These are phyloP conservation scores for Alternaria alternata DNA, from an alignment of 2,329 filamentous ascomycete species.

Conservation along the genomic window DNA sequence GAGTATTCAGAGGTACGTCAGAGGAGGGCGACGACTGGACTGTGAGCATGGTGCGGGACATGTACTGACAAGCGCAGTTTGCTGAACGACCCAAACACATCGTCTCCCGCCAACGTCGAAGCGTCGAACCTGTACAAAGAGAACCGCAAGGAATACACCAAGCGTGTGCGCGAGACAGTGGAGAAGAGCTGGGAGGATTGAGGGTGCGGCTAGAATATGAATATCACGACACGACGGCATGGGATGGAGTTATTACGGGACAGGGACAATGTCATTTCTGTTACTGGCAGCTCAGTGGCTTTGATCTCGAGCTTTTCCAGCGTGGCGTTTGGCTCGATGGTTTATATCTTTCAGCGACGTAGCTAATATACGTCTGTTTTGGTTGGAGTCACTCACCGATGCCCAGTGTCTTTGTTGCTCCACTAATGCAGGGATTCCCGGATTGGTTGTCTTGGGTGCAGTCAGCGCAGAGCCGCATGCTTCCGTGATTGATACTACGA, in stretches of 20 bases:
- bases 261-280: constrained; percentile 20
- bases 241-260: constrained; percentile 30
- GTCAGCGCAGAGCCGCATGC: not conserved
- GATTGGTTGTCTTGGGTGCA: constrained; percentile 1
- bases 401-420: not conserved
- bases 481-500: not conserved
- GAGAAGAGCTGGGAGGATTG: constrained; percentile 99
- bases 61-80: constrained; percentile 65
- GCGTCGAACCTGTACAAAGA: constrained; percentile 98
- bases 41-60: not conserved
- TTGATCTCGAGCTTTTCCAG: constrained; percentile 28
- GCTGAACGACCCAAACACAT: constrained; percentile 98
- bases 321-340: constrained; percentile 33
- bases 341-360: constrained; percentile 19
- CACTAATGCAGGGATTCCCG: constrained; percentile 2
- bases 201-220: constrained; percentile 9
- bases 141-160: constrained; percentile 94
- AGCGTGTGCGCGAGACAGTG: constrained; percentile 93
- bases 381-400: not conserved
- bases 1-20: constrained; percentile 87
- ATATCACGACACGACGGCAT: constrained; percentile 25
- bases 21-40: not conserved
- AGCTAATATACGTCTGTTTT: constrained; percentile 6
- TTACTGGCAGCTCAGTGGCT: constrained; percentile 11
- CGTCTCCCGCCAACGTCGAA: constrained; percentile 95